Evolutionary conservation across 768 basidiomycete species (phyloP).

Genomic region (Pleurotus pulmonarius): DNA sequence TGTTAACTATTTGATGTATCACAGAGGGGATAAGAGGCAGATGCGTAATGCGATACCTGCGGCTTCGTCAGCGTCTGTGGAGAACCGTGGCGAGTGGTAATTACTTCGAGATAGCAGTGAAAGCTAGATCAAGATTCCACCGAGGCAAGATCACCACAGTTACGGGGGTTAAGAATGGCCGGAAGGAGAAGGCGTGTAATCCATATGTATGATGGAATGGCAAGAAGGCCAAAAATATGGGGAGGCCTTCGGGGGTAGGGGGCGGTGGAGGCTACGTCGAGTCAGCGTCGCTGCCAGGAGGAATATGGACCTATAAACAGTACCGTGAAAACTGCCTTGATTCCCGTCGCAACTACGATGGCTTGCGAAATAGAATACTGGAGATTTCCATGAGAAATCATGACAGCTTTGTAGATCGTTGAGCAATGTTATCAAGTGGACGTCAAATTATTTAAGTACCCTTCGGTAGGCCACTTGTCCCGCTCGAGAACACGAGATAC

Average conservation of each 20-base stretch:
- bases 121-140: conserved; percentile 53
- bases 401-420: conserved; percentile 48
- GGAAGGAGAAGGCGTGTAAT: conserved; percentile 49
- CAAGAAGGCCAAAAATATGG: conserved; percentile 52
- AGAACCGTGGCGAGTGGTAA: conserved; percentile 11
- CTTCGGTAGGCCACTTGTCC: conserved; percentile 75
- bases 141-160: conserved; percentile 54
- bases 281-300: background rate
- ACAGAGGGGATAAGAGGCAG: conserved; percentile 59
- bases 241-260: conserved; percentile 39
- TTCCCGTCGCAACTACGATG: conserved; percentile 23
- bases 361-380: conserved; percentile 39
- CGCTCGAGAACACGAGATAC: conserved; percentile 74
- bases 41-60: conserved; percentile 51
- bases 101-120: conserved; percentile 58
- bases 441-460: conserved; percentile 29
- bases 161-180: conserved; percentile 36
- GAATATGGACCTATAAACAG: background rate
- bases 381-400: conserved; percentile 69
- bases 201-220: conserved; percentile 71
- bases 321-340: conserved; percentile 35
- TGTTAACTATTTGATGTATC: conserved; percentile 60
- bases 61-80: background rate
- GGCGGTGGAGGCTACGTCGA: conserved; percentile 31
- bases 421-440: background rate